Evolutionary conservation across 2,329 filamentous ascomycete genomes (phyloP), one percentile per base, ranked within the genome.

Genomic region (Apiospora rasikravindrae): DNA sequence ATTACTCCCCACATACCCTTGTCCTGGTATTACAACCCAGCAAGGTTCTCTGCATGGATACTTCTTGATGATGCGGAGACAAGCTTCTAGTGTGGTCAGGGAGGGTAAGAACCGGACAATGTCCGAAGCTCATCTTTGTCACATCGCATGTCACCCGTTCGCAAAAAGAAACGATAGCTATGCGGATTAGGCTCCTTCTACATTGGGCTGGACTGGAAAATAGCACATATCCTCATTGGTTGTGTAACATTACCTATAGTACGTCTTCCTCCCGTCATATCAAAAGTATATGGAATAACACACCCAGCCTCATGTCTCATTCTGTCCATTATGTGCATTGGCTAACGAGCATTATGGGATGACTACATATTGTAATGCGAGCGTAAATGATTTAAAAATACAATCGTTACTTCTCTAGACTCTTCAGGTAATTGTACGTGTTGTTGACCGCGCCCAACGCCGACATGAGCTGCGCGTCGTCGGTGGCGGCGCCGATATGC

Each of bases 401-500:
- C 57, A n/a, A 4, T 7, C 10, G 40, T n/a, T 64, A 64, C 57
- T 19, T 22, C 14, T 64, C 57, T n/a, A 64, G 57, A 40, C 33
- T 64, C 57, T 64, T 64, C 57, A 64, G 33, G 19, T 64, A 64
- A 37, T 64, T n/a, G 33, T 64, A 40, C 57, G 33, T 64, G 10
- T 64, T 64, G n/a, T 64, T 40, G 33, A 64, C 57, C 22, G 57
- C 57, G 19, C 57, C 57, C 57, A 64, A 5, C 19, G 57, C 57
- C 29, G 57, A 64, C 57, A 64, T 64, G 57, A 64, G 57, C 71
- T 81, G 80, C 0, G 79, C 80, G 24, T 81, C 75, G 0, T 72
- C 74, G 0, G 86, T 87, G 0, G 85, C 81, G 1, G 84, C 85
- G 10, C 86, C 86, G 64, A 86, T 81, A 70, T 86, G 84, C 8